Evolutionary conservation across 2,329 filamentous ascomycete species (phyloP).

Genomic region (Atkinsonella hypoxylon): DNA sequence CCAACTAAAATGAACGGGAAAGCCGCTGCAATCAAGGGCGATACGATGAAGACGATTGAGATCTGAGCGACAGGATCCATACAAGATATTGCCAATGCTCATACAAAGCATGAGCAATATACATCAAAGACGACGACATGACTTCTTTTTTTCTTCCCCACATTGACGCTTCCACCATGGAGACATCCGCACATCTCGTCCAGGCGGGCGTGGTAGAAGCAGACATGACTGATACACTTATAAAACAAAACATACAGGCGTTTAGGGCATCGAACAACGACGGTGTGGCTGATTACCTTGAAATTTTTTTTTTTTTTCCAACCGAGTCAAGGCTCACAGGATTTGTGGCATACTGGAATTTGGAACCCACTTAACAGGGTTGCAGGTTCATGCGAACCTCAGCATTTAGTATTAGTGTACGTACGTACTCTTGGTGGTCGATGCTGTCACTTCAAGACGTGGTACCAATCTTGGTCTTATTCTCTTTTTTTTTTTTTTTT

Average conservation of each 20-base stretch:
- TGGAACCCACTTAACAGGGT: background rate
- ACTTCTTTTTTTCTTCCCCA: slow-evolving; percentile 6
- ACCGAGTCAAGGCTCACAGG: background rate
- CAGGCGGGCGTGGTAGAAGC: background rate
- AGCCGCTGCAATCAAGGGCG: slow-evolving; percentile 31
- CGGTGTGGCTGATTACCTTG: background rate
- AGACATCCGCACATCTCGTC: background rate
- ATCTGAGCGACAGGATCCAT: slow-evolving; percentile 26
- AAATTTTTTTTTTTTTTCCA: background rate
- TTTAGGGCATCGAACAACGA: background rate
- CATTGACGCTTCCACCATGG: background rate
- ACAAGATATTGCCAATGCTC: background rate
- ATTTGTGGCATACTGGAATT: background rate
- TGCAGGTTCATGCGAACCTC: background rate
- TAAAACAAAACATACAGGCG: background rate
- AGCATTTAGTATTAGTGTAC: background rate
- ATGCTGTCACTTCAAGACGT: background rate
- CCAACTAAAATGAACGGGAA: slow-evolving; percentile 31
- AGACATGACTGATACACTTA: background rate
- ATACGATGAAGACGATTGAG: slow-evolving; percentile 50
- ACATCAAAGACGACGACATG: slow-evolving; percentile 12
- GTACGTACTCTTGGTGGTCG: background rate
- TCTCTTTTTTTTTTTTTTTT: background rate
- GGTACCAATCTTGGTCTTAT: background rate
- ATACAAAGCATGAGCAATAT: background rate